Base-by-base conservation (phyloP, 164 flowering plant species). In the Aristolochia contorta region DNA sequence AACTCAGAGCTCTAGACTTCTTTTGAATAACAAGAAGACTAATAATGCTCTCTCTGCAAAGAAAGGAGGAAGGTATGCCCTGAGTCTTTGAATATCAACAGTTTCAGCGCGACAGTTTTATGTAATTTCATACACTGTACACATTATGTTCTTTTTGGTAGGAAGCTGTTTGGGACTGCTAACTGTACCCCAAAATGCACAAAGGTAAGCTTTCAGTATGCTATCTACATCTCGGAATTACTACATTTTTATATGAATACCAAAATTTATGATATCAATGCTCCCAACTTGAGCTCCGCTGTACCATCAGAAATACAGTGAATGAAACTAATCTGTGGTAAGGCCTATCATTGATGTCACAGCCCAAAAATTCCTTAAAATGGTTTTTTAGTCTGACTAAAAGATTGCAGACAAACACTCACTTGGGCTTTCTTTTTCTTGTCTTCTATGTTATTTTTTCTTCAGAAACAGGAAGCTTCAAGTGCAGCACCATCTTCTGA, bases 41-140 rank as follows among this genome's bases (percentile, higher is more conserved):
- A 57, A 20, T 43, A 10, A 19, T 20, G 23, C n/a, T 16, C 25
- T 47, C 43, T 19, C 57, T 50, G 32, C 30, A 33, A 46, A 8
- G 18, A 62, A 67, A 32, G 57, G 49, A 32, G 15, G 19, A 60
- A 67, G 70, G 70, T 67, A 15, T 47, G 60, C 52, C 24, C 25
- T 52, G 30, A 33, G n/a, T 16, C 20, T 32, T 14, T 32, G 43
- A 37, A 37, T 10, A 37, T 37, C 43, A 7, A 37, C 10, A 3
- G 9, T 37, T 37, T 37, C 43, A 37, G 7, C 7, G 12, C 22
- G 12, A 18, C 18, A 6, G 23, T 41, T 32, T 57, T 57, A 37
- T 19, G 12, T 18, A 41, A 33, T 6, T 57, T 15, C n/a, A 4
- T 13, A 25, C 15, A 7, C 24, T 56, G 16, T 5, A n/a, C 41